phyloP scores from a whole-genome alignment of 2,329 filamentous ascomycete species.

The Coniochaeta prunicola region DNA sequence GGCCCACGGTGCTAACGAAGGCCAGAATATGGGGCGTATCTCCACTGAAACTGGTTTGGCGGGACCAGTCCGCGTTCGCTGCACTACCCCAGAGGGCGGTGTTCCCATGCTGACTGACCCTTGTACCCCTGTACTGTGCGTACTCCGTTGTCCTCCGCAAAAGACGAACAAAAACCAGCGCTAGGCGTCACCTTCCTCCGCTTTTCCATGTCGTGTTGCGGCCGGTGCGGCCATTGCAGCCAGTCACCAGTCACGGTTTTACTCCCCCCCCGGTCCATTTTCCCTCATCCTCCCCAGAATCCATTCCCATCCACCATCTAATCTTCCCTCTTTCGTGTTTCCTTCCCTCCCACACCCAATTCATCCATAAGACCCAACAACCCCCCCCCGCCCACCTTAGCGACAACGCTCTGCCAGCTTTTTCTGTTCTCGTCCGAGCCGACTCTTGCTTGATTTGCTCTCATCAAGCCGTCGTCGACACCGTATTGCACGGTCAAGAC shows the following conservation, averaged over 20 bases:
- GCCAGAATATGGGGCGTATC: not conserved
- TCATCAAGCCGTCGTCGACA: not conserved
- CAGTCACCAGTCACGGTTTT: not conserved
- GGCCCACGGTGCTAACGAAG: not conserved
- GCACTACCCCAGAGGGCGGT: not conserved
- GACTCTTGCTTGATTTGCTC: not conserved
- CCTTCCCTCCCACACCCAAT: not conserved
- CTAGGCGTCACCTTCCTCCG: not conserved
- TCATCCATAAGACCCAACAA: not conserved
- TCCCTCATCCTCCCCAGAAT: not conserved
- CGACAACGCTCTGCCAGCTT: not conserved
- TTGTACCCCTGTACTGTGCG: not conserved
- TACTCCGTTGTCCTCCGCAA: slow-evolving; percentile 1
- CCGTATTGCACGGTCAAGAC: not conserved
- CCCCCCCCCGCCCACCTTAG: not conserved
- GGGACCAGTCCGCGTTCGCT: not conserved
- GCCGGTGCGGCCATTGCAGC: not conserved
- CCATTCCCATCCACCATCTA: not conserved
- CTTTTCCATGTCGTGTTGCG: not conserved
- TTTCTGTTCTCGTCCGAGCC: not conserved
- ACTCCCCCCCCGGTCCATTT: not conserved
- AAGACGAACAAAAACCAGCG: too few relatives aligned
- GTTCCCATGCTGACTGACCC: not conserved
- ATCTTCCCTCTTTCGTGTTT: not conserved
- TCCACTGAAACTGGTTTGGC: not conserved